Evolutionary conservation across 164 flowering plant species (phyloP).

Genomic region (Liquidambar formosana): DNA sequence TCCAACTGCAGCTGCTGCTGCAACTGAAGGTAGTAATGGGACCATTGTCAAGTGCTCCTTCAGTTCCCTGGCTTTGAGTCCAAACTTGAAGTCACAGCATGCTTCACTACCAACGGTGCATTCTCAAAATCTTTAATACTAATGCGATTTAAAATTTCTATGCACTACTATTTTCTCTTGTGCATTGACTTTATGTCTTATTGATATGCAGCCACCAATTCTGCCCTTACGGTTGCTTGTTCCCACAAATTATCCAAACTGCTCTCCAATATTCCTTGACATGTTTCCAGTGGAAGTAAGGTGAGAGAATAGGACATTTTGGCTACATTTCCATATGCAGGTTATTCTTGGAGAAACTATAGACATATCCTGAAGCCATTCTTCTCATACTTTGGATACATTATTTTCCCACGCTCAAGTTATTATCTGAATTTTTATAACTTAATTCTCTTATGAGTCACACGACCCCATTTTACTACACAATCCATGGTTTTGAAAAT

Average conservation of each 20-base stretch:
- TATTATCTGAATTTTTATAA: too few relatives aligned
- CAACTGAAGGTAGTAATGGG: conserved; percentile 72
- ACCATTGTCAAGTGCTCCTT: conserved; percentile 79
- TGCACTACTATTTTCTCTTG: conserved; percentile 2
- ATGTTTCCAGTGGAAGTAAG: conserved; percentile 79
- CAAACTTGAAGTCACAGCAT: conserved; percentile 69
- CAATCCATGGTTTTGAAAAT: too few relatives aligned
- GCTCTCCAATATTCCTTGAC: conserved; percentile 80
- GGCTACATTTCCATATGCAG: neutral
- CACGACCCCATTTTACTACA: too few relatives aligned
- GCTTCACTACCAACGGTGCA: conserved; percentile 72
- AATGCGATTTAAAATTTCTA: neutral
- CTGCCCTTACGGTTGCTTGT: conserved; percentile 74
- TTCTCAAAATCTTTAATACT: neutral
- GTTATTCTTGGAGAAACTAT: too few relatives aligned
- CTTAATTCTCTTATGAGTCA: too few relatives aligned
- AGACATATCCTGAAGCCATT: too few relatives aligned
- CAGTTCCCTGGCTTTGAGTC: conserved; percentile 79
- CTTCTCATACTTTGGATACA: too few relatives aligned
- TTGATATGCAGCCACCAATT: conserved; percentile 77
- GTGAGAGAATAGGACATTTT: conserved; percentile 33
- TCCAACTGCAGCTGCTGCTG: conserved; percentile 50
- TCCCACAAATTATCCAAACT: conserved; percentile 80
- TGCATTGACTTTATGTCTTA: conserved; percentile 5
- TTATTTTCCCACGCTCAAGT: too few relatives aligned